Evolutionary conservation across 2,329 filamentous ascomycete species (phyloP), one percentile per base, ranked within the genome.

Genomic region (Fusarium palustre): DNA sequence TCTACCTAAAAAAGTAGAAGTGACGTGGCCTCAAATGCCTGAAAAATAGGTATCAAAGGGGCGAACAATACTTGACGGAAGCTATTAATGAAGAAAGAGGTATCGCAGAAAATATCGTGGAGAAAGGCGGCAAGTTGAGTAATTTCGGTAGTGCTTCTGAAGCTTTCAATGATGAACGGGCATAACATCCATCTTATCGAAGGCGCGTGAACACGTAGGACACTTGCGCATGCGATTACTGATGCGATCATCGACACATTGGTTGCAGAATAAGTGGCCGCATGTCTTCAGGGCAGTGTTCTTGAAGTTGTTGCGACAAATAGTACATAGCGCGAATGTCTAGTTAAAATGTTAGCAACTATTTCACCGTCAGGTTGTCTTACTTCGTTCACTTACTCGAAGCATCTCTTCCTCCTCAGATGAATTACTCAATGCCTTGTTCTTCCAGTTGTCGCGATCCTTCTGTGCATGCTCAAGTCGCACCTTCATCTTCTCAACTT

Each of bases 271-370:
- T 49, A 97, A 88, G 79, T 99, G 96, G 3, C 96, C 96, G 79
- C 96, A 99, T 1, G 92, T 94, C 81, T 96, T 97, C 78, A 99
- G 87, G 12, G 91, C 91, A 1, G 94, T 97, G 76, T 98, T 93
- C 81, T 98, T 98, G 83, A 97, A 94, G 72, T 95, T 93, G 75
- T 89, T 91, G 72, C 93, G 92, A 82, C 97, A 99, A 52, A 98
- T 92, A 13, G 93, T 93, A 83, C 96, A 99, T 53, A 97, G 88
- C 36, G 76, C 76, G 69, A 78, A 81, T 2, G 78, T 79, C 79
- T 82, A 52, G 11, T 52, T 11, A 7, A 39, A 10, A 53, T 55
- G 72, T 78, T 72, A 79, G 71, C 20, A 59, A 7, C 16, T 16
- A 18, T 48, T 25, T 38, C 18, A 34, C 36, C 3, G 18, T 22